Evolutionary conservation across 345 rosid species (phyloP), one percentile per base, ranked within the genome.

Genomic region (Camelina hispida): DNA sequence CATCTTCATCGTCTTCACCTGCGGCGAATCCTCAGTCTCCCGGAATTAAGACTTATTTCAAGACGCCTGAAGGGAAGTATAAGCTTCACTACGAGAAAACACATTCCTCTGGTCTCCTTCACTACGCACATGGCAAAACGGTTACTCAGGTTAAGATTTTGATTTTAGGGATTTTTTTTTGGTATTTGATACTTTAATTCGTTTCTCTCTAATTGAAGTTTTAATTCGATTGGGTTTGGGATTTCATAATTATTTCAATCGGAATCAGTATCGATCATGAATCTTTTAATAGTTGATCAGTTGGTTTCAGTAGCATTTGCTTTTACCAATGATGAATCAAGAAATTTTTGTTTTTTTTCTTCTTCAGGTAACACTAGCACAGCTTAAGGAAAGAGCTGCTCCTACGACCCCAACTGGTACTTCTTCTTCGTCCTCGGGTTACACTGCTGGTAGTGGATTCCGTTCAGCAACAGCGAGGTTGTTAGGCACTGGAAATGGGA

Each of bases 71-170:
- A 68, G 99, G 99, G 9, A 87, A 96, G 50, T 96, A 96, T 67
- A 96, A 96, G 85, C 98, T 96, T 71, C 97, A 88, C 83, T 89
- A 87, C 63, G 99, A 93, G 83, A 96, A 96, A 83, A 91, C 97
- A 13, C 93, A 91, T 60, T 94, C 98, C 25, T 86, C 99, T 28
- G 91, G 97, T 52, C 89, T 93, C 56, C 97, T 96, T 81, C 98
- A 93, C 83, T 93, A 88, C 43, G 90, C 97, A 51, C 98, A 96
- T 64, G 98, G 98, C 43, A 96, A 96, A 85, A 96, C 96, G 11
- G 97, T 87, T 52, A 91, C 97, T 69, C 99, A 96, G 98, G 99
- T 89, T 40, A 58, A 68, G n/a, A 32, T 42, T 25, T 51, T 46
- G 1, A 6, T 18, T 51, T 12, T 17, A 3, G 42, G 65, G 38